Conservation (phyloP, 331 rosid genomes). For the Malus hybrid region DNA sequence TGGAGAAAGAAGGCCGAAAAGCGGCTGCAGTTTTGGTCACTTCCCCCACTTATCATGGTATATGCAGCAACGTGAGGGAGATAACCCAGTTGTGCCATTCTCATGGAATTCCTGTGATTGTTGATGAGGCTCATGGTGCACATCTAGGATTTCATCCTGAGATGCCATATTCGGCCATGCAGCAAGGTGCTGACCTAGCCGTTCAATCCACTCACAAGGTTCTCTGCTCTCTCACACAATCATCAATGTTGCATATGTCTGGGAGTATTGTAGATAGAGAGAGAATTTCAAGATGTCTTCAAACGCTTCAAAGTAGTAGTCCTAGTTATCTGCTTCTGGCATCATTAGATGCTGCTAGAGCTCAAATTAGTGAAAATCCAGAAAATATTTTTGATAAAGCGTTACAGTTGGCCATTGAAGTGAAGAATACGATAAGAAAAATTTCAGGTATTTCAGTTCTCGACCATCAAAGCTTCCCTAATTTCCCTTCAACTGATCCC, state of each 20-base stretch:
- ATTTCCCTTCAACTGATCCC: slow-evolving; percentile 54
- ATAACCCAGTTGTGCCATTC: slow-evolving; percentile 70
- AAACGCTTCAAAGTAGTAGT: slow-evolving; percentile 76
- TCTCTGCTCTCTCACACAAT: slow-evolving; percentile 80
- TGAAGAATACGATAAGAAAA: slow-evolving; percentile 26
- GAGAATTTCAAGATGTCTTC: slow-evolving; percentile 60
- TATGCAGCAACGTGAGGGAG: slow-evolving; percentile 58
- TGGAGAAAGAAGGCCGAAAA: slow-evolving; percentile 49
- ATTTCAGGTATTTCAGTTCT: slow-evolving; percentile 60
- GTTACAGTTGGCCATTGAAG: slow-evolving; percentile 47
- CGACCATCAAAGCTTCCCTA: slow-evolving; percentile 34
- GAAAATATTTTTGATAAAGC: slow-evolving; percentile 41
- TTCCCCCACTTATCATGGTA: slow-evolving; percentile 83
- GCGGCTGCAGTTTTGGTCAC: slow-evolving; percentile 73
- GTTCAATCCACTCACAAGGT: slow-evolving; percentile 90
- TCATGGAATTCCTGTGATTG: slow-evolving; percentile 63
- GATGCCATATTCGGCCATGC: slow-evolving; percentile 72
- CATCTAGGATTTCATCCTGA: slow-evolving; percentile 74
- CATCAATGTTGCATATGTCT: slow-evolving; percentile 80
- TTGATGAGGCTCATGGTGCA: slow-evolving; percentile 96
- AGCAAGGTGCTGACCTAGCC: slow-evolving; percentile 72
- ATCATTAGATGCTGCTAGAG: slow-evolving; percentile 84
- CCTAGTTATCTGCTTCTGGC: slow-evolving; percentile 87
- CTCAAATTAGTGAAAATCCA: slow-evolving; percentile 62
- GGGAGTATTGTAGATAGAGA: slow-evolving; percentile 52